Percentiles rank a stretch among this genome's conserved stretches.
Evolutionary conservation across 2,329 filamentous ascomycete genomes (phyloP).

Genomic region (Pochonia chlamydosporia): DNA sequence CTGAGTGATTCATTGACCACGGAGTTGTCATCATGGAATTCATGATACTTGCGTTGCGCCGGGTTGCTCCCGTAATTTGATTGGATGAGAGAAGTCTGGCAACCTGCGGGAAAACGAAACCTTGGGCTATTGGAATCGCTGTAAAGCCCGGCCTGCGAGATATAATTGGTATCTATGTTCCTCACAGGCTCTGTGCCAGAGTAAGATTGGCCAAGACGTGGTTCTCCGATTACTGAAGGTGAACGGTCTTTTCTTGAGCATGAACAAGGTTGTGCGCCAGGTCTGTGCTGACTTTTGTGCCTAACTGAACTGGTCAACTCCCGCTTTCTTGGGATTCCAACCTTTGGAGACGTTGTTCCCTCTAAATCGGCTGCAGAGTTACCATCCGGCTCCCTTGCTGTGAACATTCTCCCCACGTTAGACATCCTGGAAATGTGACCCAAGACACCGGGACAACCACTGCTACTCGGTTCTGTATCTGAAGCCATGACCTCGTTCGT

Average conservation of each 20-base stretch:
- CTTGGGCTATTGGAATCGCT: too few relatives aligned
- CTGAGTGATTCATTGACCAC: background rate
- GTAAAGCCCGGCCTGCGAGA: too few relatives aligned
- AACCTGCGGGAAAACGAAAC: too few relatives aligned
- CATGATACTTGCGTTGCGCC: background rate
- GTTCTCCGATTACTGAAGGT: too few relatives aligned
- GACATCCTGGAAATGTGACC: background rate
- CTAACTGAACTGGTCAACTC: background rate
- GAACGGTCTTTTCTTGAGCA: too few relatives aligned
- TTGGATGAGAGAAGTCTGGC: background rate
- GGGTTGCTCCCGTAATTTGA: background rate
- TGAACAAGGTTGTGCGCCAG: too few relatives aligned
- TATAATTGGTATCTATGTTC: too few relatives aligned
- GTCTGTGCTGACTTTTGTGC: background rate
- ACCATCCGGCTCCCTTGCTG: background rate
- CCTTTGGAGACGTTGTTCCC: background rate
- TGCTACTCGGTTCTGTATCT: background rate
- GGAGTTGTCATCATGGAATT: background rate
- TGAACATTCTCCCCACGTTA: background rate
- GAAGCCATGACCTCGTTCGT: background rate
- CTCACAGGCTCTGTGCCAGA: too few relatives aligned
- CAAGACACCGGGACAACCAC: background rate
- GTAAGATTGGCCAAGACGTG: too few relatives aligned
- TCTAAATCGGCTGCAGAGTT: background rate
- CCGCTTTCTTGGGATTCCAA: background rate